Conservation (phyloP, 352 stramenopile species). For the Aphanomyces cochlioides region DNA sequence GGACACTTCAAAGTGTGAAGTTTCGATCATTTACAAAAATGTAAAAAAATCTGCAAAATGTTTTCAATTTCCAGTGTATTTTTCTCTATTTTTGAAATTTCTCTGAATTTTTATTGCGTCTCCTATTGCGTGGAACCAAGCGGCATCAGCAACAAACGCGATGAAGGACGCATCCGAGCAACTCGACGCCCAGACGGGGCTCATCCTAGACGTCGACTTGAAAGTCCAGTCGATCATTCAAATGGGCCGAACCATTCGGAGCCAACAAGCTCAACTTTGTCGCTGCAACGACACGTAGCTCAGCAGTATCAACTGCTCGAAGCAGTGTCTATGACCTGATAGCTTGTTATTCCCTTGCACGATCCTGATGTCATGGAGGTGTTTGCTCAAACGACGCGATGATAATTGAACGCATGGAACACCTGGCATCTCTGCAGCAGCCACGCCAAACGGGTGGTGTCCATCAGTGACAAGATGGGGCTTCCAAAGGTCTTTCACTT, state of each 20-base stretch:
- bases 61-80: too few relatives aligned
- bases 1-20: too few relatives aligned
- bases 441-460: too few relatives aligned
- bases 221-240: not conserved
- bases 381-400: too few relatives aligned
- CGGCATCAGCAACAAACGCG: not conserved
- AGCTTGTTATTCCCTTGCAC: not conserved
- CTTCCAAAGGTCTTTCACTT: too few relatives aligned
- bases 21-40: constrained; percentile 22
- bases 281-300: not conserved
- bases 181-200: not conserved
- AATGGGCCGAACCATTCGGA: not conserved
- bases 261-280: not conserved
- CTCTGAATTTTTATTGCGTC: too few relatives aligned
- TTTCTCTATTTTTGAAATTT: too few relatives aligned
- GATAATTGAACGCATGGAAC: too few relatives aligned
- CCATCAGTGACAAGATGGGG: too few relatives aligned
- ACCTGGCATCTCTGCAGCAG: too few relatives aligned
- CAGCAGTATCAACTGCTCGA: not conserved
- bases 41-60: too few relatives aligned
- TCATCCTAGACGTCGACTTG: not conserved
- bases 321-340: not conserved
- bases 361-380: not conserved
- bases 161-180: not conserved
- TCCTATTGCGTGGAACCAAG: too few relatives aligned